These are phyloP conservation scores for Byssochlamys sp. DNA, from an alignment of 2,329 filamentous ascomycete genomes.

Conservation along the genomic window DNA sequence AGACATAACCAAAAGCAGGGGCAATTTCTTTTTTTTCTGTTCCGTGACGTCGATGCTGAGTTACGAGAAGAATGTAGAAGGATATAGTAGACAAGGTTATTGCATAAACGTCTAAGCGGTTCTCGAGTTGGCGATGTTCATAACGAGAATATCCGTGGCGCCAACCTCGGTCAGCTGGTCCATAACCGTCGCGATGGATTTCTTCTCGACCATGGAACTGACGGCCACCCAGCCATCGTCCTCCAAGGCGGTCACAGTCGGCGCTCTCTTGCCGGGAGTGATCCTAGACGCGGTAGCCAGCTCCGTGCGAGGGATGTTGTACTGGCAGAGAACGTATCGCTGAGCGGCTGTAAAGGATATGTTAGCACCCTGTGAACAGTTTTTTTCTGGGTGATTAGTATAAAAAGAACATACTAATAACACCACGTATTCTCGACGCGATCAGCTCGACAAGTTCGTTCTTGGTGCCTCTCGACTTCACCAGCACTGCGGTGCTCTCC, in stretches of 20 bases:
- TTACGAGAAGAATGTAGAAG: neutral
- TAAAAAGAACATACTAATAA: slow-evolving; percentile 57
- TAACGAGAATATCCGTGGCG: slow-evolving; percentile 74
- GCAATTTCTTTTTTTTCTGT: neutral
- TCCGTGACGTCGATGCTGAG: neutral
- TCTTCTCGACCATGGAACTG: slow-evolving; percentile 84
- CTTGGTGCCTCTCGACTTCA: slow-evolving; percentile 77
- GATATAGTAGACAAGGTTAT: no score
- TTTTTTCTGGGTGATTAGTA: neutral
- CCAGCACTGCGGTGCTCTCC: slow-evolving; percentile 75
- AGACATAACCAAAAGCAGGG: neutral
- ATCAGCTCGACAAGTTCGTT: slow-evolving; percentile 78
- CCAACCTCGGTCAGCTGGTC: slow-evolving; percentile 68
- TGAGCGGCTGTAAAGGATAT: slow-evolving; percentile 55
- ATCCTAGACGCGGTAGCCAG: slow-evolving; percentile 62
- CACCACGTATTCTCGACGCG: slow-evolving; percentile 74
- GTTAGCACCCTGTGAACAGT: neutral
- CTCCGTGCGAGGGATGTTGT: slow-evolving; percentile 70
- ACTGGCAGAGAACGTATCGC: slow-evolving; percentile 87
- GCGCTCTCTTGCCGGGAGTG: slow-evolving; percentile 86
- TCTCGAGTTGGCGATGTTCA: slow-evolving; percentile 74
- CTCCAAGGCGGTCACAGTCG: slow-evolving; percentile 82
- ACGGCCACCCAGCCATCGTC: slow-evolving; percentile 90
- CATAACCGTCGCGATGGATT: slow-evolving; percentile 75
- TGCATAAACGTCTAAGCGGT: slow-evolving; percentile 23